phyloP scores from a whole-genome alignment of 2,329 filamentous ascomycete genomes.

The Thelonectria rubi region DNA sequence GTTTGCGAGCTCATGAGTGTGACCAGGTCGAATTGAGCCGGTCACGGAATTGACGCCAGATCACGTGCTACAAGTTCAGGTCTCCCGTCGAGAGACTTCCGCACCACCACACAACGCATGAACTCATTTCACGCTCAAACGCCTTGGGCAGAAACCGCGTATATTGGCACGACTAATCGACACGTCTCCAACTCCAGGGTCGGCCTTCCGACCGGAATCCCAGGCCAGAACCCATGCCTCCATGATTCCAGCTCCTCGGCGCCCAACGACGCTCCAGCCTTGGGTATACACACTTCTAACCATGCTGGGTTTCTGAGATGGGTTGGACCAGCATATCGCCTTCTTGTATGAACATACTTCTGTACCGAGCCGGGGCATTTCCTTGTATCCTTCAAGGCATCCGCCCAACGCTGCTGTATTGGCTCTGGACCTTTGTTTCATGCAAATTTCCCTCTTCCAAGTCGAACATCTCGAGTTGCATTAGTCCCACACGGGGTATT shows the following conservation, averaged over 20 bases:
- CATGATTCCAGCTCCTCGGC: conserved; percentile 13
- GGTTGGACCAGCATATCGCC: conserved; percentile 18
- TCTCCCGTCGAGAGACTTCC: background rate
- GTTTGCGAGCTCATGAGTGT: conserved; percentile 19
- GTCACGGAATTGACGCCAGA: conserved; percentile 49
- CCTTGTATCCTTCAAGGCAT: conserved; percentile 30
- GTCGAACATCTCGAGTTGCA: conserved; percentile 18
- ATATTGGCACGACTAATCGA: conserved; percentile 33
- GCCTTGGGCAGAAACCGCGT: conserved; percentile 24
- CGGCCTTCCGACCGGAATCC: conserved; percentile 1
- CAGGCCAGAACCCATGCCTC: conserved; percentile 2
- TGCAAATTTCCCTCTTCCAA: conserved; percentile 23
- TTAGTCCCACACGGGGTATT: conserved; percentile 19
- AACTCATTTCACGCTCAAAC: no score
- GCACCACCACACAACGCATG: background rate
- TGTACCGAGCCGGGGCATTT: conserved; percentile 30
- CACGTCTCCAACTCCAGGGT: conserved; percentile 19
- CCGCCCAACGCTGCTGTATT: conserved; percentile 19
- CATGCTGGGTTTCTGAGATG: conserved; percentile 26
- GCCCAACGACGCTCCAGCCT: conserved; percentile 26
- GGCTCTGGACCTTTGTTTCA: conserved; percentile 22
- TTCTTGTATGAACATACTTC: conserved; percentile 29
- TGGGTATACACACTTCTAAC: conserved; percentile 38
- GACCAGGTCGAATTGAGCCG: conserved; percentile 20
- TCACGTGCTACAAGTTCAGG: conserved; percentile 45